These are phyloP conservation scores for Trametes versicolor DNA, from an alignment of 1,284 basidiomycete species.

Conservation along the genomic window DNA sequence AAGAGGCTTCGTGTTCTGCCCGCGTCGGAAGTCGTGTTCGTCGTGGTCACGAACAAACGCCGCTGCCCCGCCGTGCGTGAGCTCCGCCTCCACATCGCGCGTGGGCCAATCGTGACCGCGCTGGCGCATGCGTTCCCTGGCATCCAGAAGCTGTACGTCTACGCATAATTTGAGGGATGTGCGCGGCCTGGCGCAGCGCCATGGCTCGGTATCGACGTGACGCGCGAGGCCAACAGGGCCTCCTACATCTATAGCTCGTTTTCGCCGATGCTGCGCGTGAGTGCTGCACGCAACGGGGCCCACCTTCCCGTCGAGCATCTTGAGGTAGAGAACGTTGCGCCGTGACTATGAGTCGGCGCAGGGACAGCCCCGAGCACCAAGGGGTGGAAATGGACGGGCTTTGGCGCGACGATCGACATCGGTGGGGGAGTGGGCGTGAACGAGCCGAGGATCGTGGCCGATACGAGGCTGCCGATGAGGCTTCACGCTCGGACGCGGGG, in stretches of 20 bases:
- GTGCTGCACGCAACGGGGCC: constrained; percentile 29
- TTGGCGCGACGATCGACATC: neutral
- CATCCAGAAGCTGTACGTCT: constrained; percentile 26
- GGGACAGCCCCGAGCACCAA: neutral
- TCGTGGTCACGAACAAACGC: constrained; percentile 25
- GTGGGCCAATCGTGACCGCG: constrained; percentile 27
- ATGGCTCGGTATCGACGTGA: constrained; percentile 20
- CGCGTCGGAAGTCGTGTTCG: constrained; percentile 24
- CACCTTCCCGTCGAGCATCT: constrained; percentile 17
- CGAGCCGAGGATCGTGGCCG: constrained; percentile 25
- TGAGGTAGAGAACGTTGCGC: constrained; percentile 26
- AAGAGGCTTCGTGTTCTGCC: constrained; percentile 17
- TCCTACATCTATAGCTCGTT: constrained; percentile 29
- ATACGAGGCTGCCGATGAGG: constrained; percentile 17
- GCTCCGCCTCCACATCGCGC: constrained; percentile 22
- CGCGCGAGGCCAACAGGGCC: constrained; percentile 24
- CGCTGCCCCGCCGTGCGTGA: constrained; percentile 26
- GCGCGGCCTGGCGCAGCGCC: neutral
- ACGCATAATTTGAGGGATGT: constrained; percentile 29
- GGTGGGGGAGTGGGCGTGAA: neutral
- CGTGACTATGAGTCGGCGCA: constrained; percentile 8
- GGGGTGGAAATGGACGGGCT: neutral
- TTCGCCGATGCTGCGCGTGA: constrained; percentile 23
- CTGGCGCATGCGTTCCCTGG: constrained; percentile 31
- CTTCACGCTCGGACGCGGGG: constrained; percentile 21